Percentiles rank a stretch among this genome's conserved stretches.
Conservation (phyloP, 2,329 filamentous ascomycete genomes). For the Aspergillus hiratsukae region DNA sequence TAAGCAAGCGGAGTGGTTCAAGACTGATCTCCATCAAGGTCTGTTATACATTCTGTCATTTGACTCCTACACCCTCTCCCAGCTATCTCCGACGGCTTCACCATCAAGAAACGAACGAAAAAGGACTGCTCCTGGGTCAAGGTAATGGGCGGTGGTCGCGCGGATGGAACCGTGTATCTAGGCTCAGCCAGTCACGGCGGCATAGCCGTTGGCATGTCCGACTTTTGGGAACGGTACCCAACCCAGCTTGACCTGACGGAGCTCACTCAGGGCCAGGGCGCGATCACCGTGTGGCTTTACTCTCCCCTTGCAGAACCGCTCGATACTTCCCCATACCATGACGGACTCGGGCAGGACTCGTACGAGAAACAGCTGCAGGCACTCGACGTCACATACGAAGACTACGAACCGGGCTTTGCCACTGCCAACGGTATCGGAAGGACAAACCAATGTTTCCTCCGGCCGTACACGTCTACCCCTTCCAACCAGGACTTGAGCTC, state of each 20-base stretch:
- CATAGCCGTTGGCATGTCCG: slow-evolving; percentile 53
- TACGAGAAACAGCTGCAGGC: slow-evolving; percentile 58
- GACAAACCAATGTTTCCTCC: slow-evolving; percentile 55
- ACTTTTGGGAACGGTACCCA: slow-evolving; percentile 63
- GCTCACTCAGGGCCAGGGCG: slow-evolving; percentile 40
- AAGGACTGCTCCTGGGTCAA: slow-evolving; percentile 55
- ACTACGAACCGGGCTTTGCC: slow-evolving; percentile 53
- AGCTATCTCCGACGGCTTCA: slow-evolving; percentile 60
- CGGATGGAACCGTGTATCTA: slow-evolving; percentile 56
- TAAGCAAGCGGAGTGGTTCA: slow-evolving; percentile 24
- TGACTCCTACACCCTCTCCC: slow-evolving; percentile 54
- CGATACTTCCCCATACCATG: slow-evolving; percentile 56
- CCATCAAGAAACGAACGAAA: slow-evolving; percentile 57
- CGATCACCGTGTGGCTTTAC: slow-evolving; percentile 59
- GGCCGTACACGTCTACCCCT: slow-evolving; percentile 52
- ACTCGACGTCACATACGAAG: slow-evolving; percentile 60
- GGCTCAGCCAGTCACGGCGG: slow-evolving; percentile 56
- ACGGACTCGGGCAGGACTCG: slow-evolving; percentile 52
- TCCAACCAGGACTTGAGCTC: slow-evolving; percentile 43
- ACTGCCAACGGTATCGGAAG: slow-evolving; percentile 56
- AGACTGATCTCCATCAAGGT: not conserved
- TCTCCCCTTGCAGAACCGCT: slow-evolving; percentile 53
- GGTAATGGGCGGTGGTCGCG: slow-evolving; percentile 47
- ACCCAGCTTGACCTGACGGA: slow-evolving; percentile 54
- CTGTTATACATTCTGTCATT: slow-evolving; percentile 52